phyloP scores from a whole-genome alignment of 2,329 filamentous ascomycete species.

The Metarhizium robertsii region DNA sequence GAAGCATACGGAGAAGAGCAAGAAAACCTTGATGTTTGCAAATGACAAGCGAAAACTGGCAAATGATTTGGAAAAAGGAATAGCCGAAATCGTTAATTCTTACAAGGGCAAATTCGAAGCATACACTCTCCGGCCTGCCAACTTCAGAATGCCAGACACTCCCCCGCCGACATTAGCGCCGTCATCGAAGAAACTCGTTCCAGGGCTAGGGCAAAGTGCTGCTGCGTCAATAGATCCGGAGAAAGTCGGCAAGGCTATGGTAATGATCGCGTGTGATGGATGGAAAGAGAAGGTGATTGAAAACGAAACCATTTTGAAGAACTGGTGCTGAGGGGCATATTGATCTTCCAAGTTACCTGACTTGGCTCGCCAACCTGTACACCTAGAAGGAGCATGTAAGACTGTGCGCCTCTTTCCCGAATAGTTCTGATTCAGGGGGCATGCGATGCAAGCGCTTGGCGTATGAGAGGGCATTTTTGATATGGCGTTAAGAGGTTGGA shows the following conservation, averaged over 20 bases:
- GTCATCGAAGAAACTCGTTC: slow-evolving; percentile 16
- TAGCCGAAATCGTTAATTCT: slow-evolving; percentile 27
- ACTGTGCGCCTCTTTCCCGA: background rate
- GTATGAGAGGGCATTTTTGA: background rate
- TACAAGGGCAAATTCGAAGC: slow-evolving; percentile 22
- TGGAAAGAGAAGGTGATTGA: slow-evolving; percentile 25
- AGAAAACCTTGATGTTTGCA: slow-evolving; percentile 25
- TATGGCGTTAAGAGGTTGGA: no score
- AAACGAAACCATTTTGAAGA: slow-evolving; percentile 21
- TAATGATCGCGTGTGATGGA: slow-evolving; percentile 26
- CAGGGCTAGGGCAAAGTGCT: slow-evolving; percentile 13
- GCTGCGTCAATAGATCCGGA: slow-evolving; percentile 23
- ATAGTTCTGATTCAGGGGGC: background rate
- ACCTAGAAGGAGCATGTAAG: background rate
- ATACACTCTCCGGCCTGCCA: slow-evolving; percentile 27
- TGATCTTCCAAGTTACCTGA: background rate
- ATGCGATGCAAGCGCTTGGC: background rate
- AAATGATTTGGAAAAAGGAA: slow-evolving; percentile 28
- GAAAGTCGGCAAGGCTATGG: slow-evolving; percentile 26
- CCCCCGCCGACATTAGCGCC: slow-evolving; percentile 13
- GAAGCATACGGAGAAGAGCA: slow-evolving; percentile 23
- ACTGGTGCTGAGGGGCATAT: slow-evolving; percentile 9
- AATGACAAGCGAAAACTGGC: slow-evolving; percentile 27
- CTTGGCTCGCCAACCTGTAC: background rate
- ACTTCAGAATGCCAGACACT: slow-evolving; percentile 18